Conservation (phyloP, 2,329 filamentous ascomycete species). For the Sphaerostilbella broomeana region DNA sequence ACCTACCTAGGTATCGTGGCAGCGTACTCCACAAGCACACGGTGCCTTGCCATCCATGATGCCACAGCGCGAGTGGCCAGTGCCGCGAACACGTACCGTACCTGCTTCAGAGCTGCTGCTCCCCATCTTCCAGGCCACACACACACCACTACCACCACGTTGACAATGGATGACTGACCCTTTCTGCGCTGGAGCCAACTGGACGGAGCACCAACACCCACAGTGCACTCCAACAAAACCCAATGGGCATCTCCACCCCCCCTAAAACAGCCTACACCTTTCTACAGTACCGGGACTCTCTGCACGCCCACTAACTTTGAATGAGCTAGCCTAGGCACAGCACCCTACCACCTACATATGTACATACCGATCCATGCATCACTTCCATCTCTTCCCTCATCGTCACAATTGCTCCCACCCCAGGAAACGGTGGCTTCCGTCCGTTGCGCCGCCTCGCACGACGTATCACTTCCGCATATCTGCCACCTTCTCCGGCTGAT, state of each 20-base stretch:
- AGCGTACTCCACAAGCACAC: too few relatives aligned
- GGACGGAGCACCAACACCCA: not conserved
- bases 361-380: constrained; percentile 6
- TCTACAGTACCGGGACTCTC: too few relatives aligned
- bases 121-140: too few relatives aligned
- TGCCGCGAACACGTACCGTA: too few relatives aligned
- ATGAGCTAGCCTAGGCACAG: constrained; percentile 2
- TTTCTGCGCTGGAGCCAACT: too few relatives aligned
- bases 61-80: too few relatives aligned
- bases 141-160: too few relatives aligned
- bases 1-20: too few relatives aligned
- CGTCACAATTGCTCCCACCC: constrained; percentile 7
- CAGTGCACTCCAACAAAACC: not conserved
- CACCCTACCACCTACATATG: too few relatives aligned
- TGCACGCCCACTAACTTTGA: not conserved
- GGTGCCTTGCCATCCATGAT: too few relatives aligned
- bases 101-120: too few relatives aligned
- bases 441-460: constrained; percentile 5
- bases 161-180: too few relatives aligned
- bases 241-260: not conserved
- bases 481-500: not conserved
- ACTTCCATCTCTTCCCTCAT: constrained; percentile 5
- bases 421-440: constrained; percentile 8
- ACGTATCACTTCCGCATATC: constrained; percentile 3
- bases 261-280: not conserved